Conservation (phyloP, 768 basidiomycete genomes). For the Hortiboletus campestris region DNA sequence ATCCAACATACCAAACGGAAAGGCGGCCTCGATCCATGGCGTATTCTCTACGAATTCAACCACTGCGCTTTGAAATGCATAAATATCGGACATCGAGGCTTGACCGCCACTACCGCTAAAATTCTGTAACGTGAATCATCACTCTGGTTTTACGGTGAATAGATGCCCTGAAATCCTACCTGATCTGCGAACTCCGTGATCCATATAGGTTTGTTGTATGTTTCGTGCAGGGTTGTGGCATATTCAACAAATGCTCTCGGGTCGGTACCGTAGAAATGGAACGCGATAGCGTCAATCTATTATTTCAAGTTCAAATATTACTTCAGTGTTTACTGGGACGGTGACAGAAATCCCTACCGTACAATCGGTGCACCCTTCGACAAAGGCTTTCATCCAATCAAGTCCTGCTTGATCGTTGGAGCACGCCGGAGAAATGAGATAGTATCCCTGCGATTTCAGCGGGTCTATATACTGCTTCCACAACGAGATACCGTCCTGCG, state of each 20-base stretch:
- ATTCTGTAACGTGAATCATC: constrained; percentile 38
- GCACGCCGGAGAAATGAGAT: constrained; percentile 64
- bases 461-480: constrained; percentile 69
- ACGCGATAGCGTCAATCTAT: constrained; percentile 58
- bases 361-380: constrained; percentile 51
- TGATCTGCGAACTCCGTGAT: constrained; percentile 74
- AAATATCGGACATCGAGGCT: constrained; percentile 41
- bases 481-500: constrained; percentile 49
- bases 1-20: constrained; percentile 60
- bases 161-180: constrained; percentile 31
- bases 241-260: constrained; percentile 51
- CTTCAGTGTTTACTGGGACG: not conserved
- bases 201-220: constrained; percentile 49
- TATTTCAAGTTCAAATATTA: not conserved
- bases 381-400: constrained; percentile 64
- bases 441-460: constrained; percentile 56
- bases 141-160: not conserved
- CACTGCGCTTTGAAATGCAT: constrained; percentile 45
- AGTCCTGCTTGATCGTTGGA: constrained; percentile 64
- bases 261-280: constrained; percentile 71
- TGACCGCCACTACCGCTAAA: constrained; percentile 47
- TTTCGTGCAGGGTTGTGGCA: constrained; percentile 46
- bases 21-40: constrained; percentile 39
- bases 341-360: constrained; percentile 38
- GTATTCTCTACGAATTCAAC: constrained; percentile 47